These are phyloP conservation scores for Coemansia sp. DNA, from an alignment of 192 early-diverging fungal genomes.

Conservation along the genomic window DNA sequence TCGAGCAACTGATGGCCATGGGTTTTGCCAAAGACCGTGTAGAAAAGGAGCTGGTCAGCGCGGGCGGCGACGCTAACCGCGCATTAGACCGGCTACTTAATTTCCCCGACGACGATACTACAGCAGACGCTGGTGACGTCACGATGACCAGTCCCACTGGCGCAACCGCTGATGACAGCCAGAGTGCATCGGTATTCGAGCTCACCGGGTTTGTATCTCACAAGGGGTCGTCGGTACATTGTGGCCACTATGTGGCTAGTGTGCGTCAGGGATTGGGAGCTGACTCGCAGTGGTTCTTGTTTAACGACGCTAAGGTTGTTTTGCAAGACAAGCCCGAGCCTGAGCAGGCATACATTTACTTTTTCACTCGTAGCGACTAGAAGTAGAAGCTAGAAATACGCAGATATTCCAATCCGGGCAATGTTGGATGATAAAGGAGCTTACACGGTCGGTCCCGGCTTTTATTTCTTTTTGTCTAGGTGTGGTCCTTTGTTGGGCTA, in stretches of 20 bases:
- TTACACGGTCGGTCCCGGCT: no score
- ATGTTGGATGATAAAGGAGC: no score
- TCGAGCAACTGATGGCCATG: constrained; percentile 82
- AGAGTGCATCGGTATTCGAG: constrained; percentile 14
- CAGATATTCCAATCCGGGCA: no score
- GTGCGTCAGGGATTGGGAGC: constrained; percentile 54
- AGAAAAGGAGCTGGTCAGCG: constrained; percentile 75
- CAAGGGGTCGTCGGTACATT: constrained; percentile 92
- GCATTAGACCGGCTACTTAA: constrained; percentile 96
- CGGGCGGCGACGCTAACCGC: constrained; percentile 82
- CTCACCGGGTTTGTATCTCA: constrained; percentile 87
- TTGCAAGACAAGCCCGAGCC: constrained; percentile 59
- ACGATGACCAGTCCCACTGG: constrained; percentile 12
- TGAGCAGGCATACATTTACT: constrained; percentile 68
- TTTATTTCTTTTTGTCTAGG: background rate
- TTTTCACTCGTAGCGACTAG: constrained; percentile 53
- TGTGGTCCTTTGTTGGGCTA: no score
- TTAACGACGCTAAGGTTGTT: constrained; percentile 96
- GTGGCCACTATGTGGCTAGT: constrained; percentile 95
- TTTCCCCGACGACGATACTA: constrained; percentile 63
- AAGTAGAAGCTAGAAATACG: no score
- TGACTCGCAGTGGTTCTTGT: constrained; percentile 78
- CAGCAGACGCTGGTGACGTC: constrained; percentile 29
- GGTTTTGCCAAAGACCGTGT: constrained; percentile 81
- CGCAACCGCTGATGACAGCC: constrained; percentile 9